These are phyloP conservation scores for Gnomoniopsis smithogilvyi DNA, from an alignment of 2,329 filamentous ascomycete genomes.

Conservation along the genomic window DNA sequence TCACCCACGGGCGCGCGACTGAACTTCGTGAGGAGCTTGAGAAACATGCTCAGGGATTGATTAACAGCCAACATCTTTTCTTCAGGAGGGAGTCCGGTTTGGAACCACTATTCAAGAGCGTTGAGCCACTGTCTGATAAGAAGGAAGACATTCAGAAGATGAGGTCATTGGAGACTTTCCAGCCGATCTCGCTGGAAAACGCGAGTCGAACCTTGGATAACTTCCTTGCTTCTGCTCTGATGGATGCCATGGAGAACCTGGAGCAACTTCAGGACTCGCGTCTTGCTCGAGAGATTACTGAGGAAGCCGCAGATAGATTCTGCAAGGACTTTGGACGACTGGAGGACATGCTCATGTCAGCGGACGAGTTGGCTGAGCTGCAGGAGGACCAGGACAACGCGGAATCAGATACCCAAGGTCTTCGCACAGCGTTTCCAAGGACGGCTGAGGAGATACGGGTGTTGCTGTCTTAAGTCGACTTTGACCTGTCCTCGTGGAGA, in stretches of 20 bases:
- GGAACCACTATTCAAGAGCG: constrained; percentile 55
- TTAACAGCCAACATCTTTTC: constrained; percentile 67
- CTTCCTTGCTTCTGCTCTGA: constrained; percentile 87
- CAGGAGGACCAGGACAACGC: constrained; percentile 7
- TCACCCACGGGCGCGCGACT: constrained; percentile 54
- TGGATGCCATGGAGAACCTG: constrained; percentile 84
- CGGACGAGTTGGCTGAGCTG: constrained; percentile 34
- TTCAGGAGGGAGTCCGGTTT: constrained; percentile 76
- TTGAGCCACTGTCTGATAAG: constrained; percentile 38
- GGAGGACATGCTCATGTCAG: constrained; percentile 46
- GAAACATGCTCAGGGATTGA: constrained; percentile 53
- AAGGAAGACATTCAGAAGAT: constrained; percentile 53
- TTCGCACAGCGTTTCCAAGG: constrained; percentile 51
- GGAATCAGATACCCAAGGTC: constrained; percentile 25
- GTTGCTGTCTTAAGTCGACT: constrained; percentile 47
- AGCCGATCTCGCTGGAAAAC: constrained; percentile 56
- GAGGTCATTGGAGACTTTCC: constrained; percentile 51
- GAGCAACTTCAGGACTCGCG: constrained; percentile 69
- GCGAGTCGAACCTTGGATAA: constrained; percentile 79
- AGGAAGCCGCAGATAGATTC: constrained; percentile 79
- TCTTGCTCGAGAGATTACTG: constrained; percentile 72
- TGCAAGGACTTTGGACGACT: constrained; percentile 75
- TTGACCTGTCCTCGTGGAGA: no score
- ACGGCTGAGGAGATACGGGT: constrained; percentile 60
- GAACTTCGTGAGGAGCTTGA: constrained; percentile 57